Base-by-base conservation (phyloP, 139 green algal genomes). In the Volvox reticuliferus region DNA sequence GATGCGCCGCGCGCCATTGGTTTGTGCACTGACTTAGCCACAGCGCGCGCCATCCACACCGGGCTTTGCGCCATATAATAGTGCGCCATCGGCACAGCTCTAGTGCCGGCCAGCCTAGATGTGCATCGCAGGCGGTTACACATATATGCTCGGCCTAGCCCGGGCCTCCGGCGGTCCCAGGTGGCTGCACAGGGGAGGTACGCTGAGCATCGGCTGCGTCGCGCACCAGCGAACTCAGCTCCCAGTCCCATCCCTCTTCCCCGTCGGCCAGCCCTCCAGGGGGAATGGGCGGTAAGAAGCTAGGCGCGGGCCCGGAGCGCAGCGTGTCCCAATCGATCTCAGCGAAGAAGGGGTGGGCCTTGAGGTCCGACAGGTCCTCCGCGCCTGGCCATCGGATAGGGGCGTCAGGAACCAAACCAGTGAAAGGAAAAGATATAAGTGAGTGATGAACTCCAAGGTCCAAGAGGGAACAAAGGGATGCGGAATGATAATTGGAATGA, bases 301-400 rank as follows among this genome's bases (percentile, higher is more conserved):
- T 63, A 5, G 94, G 95, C 28, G 93, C 90, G 14, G 90, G 81
- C 33, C 78, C 68, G 1, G 20, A 9, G 16, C 91, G 79, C 63
- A 96, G 69, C 5, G 28, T 78, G 2, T 33, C 71, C 95, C 95
- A 97, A 35, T 93, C 67, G 22, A 96, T 86, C 44, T 89, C 92
- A 6, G 68, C 87, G 81, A 98, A 98, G 92, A 98, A 98, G 21
- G 89, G 87, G 88, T 98, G 96, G 0, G 68, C 76, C 79, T 93
- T 93, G 13, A 98, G 86, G 84, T 97, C 94, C 0, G 77, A 82
- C 19, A 98, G 30, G 93, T 94, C 92, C 1, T 44, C 18, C 1
- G 95, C 92, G n/a, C 96, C 95, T 90, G 68, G 19, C 20, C 37
- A 36, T 21, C 17, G 0, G 32, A 32, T 0, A 21, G 20, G n/a